phyloP scores from a whole-genome alignment of 78 protist species.

The Cavenderia fasciculata region DNA sequence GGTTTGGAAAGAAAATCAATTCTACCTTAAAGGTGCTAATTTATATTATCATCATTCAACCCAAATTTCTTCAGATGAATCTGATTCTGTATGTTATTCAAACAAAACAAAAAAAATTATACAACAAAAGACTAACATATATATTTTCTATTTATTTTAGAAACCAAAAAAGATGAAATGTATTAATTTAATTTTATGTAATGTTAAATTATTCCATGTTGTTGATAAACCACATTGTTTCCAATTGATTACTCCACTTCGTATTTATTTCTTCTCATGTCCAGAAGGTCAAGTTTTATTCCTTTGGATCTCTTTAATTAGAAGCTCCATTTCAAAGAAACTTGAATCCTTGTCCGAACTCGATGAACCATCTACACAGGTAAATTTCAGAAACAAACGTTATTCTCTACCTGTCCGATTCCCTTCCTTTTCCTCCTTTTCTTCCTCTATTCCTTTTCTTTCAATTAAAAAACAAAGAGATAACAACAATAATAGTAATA shows the following conservation, averaged over 20 bases:
- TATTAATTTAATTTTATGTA: conserved; percentile 39
- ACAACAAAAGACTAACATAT: too few species aligned
- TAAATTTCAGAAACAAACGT: not conserved
- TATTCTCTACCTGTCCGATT: conserved; percentile 2
- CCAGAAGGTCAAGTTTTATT: conserved; percentile 18
- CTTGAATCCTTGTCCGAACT: conserved; percentile 33
- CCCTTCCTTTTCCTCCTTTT: not conserved
- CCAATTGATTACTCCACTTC: conserved; percentile 65
- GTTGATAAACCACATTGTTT: conserved; percentile 76
- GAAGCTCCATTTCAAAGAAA: conserved; percentile 57
- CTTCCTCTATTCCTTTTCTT: not conserved
- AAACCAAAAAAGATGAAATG: conserved; percentile 55
- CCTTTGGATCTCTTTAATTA: conserved; percentile 67
- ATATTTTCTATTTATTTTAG: not conserved
- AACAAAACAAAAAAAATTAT: too few species aligned
- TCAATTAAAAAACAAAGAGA: not conserved
- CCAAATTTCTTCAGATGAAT: not conserved
- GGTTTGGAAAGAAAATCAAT: conserved; percentile 61
- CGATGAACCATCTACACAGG: not conserved
- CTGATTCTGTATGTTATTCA: too few species aligned
- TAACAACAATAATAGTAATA: not conserved
- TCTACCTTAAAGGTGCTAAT: conserved; percentile 35
- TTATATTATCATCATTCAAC: conserved; percentile 20
- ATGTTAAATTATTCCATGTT: conserved; percentile 52
- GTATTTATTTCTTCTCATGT: conserved; percentile 72